Evolutionary conservation across 306 rosid genomes (phyloP).

Genomic region (Rosa multiflora): DNA sequence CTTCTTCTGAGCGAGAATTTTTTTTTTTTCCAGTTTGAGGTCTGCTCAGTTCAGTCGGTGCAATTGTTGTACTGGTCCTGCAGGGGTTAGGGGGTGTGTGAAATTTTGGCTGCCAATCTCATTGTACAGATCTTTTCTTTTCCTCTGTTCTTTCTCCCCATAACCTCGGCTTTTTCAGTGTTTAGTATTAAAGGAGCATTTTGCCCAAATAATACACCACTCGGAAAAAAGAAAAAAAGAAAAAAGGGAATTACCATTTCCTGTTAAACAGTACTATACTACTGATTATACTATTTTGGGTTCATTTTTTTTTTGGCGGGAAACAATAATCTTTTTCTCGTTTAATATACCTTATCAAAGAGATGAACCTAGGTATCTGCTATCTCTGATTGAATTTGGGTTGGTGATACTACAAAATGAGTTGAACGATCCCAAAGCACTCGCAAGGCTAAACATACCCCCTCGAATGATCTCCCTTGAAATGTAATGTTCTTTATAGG

Average conservation of each 20-base stretch:
- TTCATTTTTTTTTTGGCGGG: too few species aligned
- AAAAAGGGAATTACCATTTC: neutral
- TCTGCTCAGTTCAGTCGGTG: constrained; percentile 35
- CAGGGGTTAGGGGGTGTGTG: constrained; percentile 44
- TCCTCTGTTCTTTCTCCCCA: constrained; percentile 19
- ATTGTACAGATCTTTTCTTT: constrained; percentile 58
- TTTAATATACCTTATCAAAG: too few species aligned
- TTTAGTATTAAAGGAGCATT: constrained; percentile 49
- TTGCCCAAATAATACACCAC: constrained; percentile 63
- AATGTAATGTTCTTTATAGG: too few species aligned
- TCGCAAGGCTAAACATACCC: neutral
- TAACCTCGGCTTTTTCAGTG: constrained; percentile 41
- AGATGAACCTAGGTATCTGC: too few species aligned
- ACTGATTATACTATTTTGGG: neutral
- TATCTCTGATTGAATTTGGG: neutral
- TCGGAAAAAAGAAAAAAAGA: constrained; percentile 8
- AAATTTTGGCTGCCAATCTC: constrained; percentile 65
- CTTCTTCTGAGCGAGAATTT: constrained; percentile 9
- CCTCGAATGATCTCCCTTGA: neutral
- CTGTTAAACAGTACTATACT: neutral
- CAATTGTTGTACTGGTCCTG: constrained; percentile 38
- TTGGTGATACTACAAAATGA: neutral
- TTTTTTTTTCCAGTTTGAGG: constrained; percentile 37
- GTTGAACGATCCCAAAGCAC: neutral
- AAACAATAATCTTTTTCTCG: too few species aligned